A percentile compares a stretch with the other conserved stretches of the same genome.
Evolutionary conservation across 2,329 filamentous ascomycete genomes (phyloP).

Genomic region (Chrysoporthe cubensis): DNA sequence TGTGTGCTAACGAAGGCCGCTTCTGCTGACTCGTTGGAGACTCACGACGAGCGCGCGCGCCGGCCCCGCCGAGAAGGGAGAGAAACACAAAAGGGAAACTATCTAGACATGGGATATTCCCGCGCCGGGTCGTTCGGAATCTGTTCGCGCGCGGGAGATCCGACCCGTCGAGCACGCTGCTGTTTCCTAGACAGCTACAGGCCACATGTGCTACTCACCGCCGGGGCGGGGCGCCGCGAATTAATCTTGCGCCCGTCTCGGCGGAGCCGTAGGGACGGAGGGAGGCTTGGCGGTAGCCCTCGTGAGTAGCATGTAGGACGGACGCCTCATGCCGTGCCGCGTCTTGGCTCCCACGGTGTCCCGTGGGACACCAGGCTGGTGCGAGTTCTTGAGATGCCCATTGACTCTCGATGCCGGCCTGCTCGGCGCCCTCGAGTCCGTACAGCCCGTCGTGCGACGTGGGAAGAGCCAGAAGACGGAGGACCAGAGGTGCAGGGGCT

Average conservation of each 20-base stretch:
- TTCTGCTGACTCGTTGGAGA: too few species aligned
- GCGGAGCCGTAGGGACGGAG: background rate
- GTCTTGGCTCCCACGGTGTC: background rate
- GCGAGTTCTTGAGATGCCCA: background rate
- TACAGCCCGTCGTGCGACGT: background rate
- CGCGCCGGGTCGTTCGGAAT: too few species aligned
- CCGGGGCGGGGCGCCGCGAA: background rate
- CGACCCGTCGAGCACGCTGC: background rate
- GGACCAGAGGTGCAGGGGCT: background rate
- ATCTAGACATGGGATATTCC: too few species aligned
- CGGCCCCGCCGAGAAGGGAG: background rate
- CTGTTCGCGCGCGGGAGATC: too few species aligned
- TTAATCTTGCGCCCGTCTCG: background rate
- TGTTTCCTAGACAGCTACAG: background rate
- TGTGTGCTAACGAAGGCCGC: background rate
- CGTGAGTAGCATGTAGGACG: constrained; percentile 5
- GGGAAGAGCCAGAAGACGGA: background rate
- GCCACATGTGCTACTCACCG: background rate
- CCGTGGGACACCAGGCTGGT: background rate
- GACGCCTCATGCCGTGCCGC: background rate
- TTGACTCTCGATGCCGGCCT: background rate
- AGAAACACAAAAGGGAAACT: background rate
- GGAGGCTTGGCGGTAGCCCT: background rate
- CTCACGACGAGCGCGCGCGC: too few species aligned
- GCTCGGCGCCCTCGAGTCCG: background rate